Evolutionary conservation across 2,329 filamentous ascomycete genomes (phyloP), one percentile per base, ranked within the genome.

Genomic region (Arthrobotrys iridis): DNA sequence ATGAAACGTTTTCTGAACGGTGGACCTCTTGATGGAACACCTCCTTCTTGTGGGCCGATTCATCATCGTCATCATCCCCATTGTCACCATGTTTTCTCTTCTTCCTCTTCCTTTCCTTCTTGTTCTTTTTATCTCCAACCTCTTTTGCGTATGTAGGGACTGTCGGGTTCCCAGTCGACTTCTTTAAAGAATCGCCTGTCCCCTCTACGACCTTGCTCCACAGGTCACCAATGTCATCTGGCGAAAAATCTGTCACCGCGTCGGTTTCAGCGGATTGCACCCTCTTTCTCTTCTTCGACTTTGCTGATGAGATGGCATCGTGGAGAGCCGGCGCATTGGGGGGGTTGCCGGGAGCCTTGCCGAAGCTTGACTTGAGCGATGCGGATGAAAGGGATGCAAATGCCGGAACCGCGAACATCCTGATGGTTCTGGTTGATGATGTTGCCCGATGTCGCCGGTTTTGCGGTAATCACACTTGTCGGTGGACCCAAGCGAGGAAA

Each of bases 151-250:
- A 18, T 20, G 52, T 22, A 22, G 22, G 20, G n/a, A 11, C 18
- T 4, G 46, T 22, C 11, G 66, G 35, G 46, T 43, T 37, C 28
- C 40, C 50, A 35, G 20, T 33, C 10, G 40, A 13, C 15, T 65
- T 41, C 6, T 15, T 22, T 3, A 48, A 55, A 79, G 78, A 57
- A 77, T 83, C 82, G 77, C 81, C 83, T 79, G 88, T 89, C 4
- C 89, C 89, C 80, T 94, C 92, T 78, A 96, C 91, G 75, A 95
- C 88, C 71, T 88, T 87, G 79, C 91, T 91, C 86, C 91, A 97
- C 77, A 97, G 85, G 77, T 91, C 88, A 65, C 88, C 89, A 24
- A 96, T 86, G 81, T 96, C 95, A 1, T 86, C 86, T 5, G 86
- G 83, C 18, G 88, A 92, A 77, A 93, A 88, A 72, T 84, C 83